Percentiles rank a stretch among this genome's conserved stretches.
Conservation (phyloP, 2,329 filamentous ascomycete species). For the Karstenula rhodostoma region DNA sequence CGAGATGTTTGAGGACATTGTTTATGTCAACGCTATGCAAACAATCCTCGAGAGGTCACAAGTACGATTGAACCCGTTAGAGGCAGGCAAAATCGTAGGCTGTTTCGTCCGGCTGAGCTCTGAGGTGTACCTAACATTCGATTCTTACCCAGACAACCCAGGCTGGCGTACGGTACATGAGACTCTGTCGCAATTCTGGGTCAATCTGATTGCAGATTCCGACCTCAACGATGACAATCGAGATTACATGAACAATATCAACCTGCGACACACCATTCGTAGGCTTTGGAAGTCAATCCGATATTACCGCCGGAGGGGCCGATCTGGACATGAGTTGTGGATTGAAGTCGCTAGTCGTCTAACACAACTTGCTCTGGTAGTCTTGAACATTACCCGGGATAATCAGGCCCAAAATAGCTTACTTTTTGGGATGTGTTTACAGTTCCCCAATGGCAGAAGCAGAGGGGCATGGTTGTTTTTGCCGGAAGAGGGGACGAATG, state of each 20-base stretch:
- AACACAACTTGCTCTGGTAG: background rate
- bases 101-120: background rate
- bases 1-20: background rate
- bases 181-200: background rate
- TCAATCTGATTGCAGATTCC: background rate
- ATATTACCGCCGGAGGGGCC: background rate
- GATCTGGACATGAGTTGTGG: background rate
- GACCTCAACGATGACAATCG: background rate
- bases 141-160: background rate
- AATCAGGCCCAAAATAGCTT: background rate
- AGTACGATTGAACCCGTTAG: background rate
- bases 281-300: background rate
- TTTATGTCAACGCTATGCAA: background rate
- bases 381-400: background rate
- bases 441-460: background rate
- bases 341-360: background rate
- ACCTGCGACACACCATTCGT: background rate
- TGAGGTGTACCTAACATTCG: background rate
- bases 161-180: background rate
- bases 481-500: too few relatives aligned
- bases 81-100: background rate
- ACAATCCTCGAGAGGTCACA: background rate
- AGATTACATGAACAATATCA: background rate
- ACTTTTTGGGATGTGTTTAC: background rate
- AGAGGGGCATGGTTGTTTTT: too few relatives aligned